Base-by-base conservation (phyloP, 306 rosid genomes). In the Quillaja saponaria region DNA sequence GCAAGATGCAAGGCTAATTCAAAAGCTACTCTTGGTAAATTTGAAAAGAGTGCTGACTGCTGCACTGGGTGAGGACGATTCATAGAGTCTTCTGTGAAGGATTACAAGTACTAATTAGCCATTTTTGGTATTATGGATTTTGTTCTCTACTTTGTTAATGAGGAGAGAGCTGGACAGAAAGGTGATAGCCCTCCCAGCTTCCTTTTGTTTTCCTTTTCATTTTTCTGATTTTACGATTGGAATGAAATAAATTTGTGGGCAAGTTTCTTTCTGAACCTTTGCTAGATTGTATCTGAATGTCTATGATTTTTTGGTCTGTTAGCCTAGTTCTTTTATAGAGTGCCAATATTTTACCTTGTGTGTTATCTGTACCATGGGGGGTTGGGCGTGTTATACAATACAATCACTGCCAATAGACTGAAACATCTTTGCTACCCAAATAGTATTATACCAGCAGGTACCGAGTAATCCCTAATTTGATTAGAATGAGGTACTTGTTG, bases 1-100 rank as follows among this genome's bases (percentile, higher is more conserved):
- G 46, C 76, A 31, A 76, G 85, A 67, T 75, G 79, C 71, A 80
- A 80, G 78, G 81, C 79, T 1, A 80, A 80, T 73, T 80, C 85
- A 3, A 79, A 78, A 62, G 87, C 87, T 8, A 82, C 87, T 1
- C 72, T 82, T 0, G 79, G 81, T 63, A 60, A 18, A 6, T 78
- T 75, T 67, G 66, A 71, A 71, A 76, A 83, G 3, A 79, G 75
- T 20, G 31, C 81, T 10, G 3, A 79, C 71, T 20, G 31, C 81
- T 10, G 41, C 68, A 50, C 61, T 52, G 10, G 63, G 72, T 16
- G 87, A 72, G 49, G 82, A 79, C 7, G 82, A 77, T 2, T 55
- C 72, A 0, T 82, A 76, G 76, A 76, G 82, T 52, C 85, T 81
- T 58, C 82, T 11, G 83, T 57, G 6, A 74, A 81, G 71, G 59